phyloP scores from a whole-genome alignment of 148 eudicot genomes.

The Fallopia convolvulus region DNA sequence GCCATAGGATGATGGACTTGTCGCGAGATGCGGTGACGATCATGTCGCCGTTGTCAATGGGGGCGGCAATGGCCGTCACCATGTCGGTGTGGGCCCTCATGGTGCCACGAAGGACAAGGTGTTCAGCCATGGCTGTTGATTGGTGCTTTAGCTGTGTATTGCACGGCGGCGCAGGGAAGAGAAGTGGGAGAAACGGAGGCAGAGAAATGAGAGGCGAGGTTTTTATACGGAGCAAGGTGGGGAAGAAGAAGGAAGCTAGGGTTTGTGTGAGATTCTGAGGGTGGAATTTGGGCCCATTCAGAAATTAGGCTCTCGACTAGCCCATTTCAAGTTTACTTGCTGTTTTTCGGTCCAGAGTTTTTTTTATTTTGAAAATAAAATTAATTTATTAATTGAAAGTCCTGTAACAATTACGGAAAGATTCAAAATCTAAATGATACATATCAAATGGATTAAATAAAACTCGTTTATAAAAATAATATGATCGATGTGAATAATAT shows the following conservation, averaged over 20 bases:
- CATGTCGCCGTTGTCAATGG: slow-evolving; percentile 50
- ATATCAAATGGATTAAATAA: too few species aligned
- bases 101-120: slow-evolving; percentile 32
- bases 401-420: too few species aligned
- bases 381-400: too few species aligned
- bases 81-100: slow-evolving; percentile 50
- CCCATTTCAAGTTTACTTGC: not conserved
- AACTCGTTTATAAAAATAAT: too few species aligned
- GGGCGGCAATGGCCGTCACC: slow-evolving; percentile 51
- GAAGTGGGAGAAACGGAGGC: not conserved
- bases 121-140: slow-evolving; percentile 26
- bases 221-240: not conserved
- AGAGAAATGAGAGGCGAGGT: not conserved
- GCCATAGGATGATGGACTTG: slow-evolving; percentile 45
- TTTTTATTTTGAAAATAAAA: too few species aligned
- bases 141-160: not conserved
- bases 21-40: slow-evolving; percentile 42
- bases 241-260: not conserved
- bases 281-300: not conserved
- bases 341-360: too few species aligned
- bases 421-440: too few species aligned
- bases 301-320: not conserved
- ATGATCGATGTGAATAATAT: too few species aligned
- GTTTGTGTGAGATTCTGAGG: not conserved
- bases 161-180: not conserved